Conservation (phyloP, 1,284 basidiomycete genomes). For the Cutaneotrichosporon daszewskae region DNA sequence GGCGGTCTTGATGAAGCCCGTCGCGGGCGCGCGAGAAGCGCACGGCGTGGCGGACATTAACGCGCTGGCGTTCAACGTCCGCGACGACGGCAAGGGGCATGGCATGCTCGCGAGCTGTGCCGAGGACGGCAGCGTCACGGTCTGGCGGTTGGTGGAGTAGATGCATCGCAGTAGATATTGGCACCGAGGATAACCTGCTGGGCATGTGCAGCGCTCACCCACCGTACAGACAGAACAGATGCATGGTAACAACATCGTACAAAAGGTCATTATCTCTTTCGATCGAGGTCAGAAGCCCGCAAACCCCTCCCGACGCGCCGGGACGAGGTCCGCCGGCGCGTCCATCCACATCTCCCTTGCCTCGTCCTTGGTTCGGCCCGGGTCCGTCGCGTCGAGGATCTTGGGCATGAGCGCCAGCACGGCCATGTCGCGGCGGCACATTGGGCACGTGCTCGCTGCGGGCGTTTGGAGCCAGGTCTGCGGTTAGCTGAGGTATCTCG, state of each 20-base stretch:
- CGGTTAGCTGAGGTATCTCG: too few relatives aligned
- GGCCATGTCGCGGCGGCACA: constrained; percentile 40
- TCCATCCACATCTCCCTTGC: constrained; percentile 10
- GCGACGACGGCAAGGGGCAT: constrained; percentile 28
- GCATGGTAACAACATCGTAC: too few relatives aligned
- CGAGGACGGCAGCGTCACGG: constrained; percentile 54
- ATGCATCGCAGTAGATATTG: too few relatives aligned
- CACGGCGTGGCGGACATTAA: constrained; percentile 55
- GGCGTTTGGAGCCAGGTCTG: constrained; percentile 36
- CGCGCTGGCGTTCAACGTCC: constrained; percentile 51
- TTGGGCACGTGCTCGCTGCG: constrained; percentile 35
- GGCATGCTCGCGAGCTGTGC: constrained; percentile 53
- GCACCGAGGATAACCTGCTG: too few relatives aligned
- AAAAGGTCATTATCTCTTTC: too few relatives aligned
- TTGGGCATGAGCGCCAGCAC: constrained; percentile 13
- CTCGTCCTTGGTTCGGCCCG: too few relatives aligned
- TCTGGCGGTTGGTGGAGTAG: constrained; percentile 47
- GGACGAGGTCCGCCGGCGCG: background rate
- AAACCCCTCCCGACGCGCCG: too few relatives aligned
- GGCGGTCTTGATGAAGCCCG: constrained; percentile 9
- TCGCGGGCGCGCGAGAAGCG: constrained; percentile 34
- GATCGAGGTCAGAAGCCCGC: too few relatives aligned
- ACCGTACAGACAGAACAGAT: too few relatives aligned
- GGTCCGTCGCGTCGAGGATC: background rate
- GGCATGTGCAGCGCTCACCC: too few relatives aligned